phyloP scores from a whole-genome alignment of 2,329 filamentous ascomycete genomes.

The Blastomyces emzantsi region DNA sequence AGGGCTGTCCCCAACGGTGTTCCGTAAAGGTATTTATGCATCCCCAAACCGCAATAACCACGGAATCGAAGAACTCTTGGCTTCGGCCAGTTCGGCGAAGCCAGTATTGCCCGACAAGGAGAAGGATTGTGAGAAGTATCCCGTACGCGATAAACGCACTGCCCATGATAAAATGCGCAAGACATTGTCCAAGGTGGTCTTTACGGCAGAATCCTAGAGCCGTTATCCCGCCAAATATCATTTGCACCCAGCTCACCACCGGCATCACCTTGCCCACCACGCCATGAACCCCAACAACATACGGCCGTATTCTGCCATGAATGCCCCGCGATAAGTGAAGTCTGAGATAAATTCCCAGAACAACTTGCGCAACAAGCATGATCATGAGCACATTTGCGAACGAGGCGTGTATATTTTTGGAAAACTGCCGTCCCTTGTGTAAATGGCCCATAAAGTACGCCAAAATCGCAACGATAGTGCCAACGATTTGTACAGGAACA shows the following conservation, averaged over 20 bases:
- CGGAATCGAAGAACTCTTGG: constrained; percentile 93
- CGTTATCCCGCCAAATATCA: constrained; percentile 93
- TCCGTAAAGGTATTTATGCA: constrained; percentile 98
- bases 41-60: constrained; percentile 88
- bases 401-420: constrained; percentile 66
- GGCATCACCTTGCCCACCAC: constrained; percentile 82
- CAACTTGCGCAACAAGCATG: constrained; percentile 65
- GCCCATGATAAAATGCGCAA: constrained; percentile 98
- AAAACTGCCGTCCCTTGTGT: constrained; percentile 82
- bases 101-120: constrained; percentile 84
- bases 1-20: constrained; percentile 81
- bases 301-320: constrained; percentile 64
- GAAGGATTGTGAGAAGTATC: constrained; percentile 72
- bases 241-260: constrained; percentile 79
- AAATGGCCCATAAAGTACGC: constrained; percentile 88
- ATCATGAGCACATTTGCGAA: constrained; percentile 78
- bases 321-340: constrained; percentile 81
- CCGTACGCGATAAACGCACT: constrained; percentile 93
- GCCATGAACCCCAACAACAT: constrained; percentile 65
- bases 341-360: constrained; percentile 76
- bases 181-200: constrained; percentile 84
- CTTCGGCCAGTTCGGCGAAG: constrained; percentile 71
- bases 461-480: constrained; percentile 64
- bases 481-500: constrained; percentile 73
- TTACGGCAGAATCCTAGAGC: constrained; percentile 84